These are phyloP conservation scores for Aspergillus asperescens DNA, from an alignment of 495 filamentous ascomycete species.

Conservation along the genomic window DNA sequence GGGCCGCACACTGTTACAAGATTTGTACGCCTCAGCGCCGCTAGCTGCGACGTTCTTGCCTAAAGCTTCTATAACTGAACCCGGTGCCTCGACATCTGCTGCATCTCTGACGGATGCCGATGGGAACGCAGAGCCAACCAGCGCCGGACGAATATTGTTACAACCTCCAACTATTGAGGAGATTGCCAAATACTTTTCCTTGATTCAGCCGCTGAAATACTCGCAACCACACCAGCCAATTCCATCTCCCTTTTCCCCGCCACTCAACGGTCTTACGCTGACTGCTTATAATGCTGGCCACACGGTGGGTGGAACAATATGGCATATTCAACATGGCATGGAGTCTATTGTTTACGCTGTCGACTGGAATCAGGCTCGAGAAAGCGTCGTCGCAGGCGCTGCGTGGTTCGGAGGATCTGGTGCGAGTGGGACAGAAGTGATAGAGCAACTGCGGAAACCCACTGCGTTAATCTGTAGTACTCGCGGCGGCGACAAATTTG, in stretches of 20 bases:
- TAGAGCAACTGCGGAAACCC: conserved; percentile 86
- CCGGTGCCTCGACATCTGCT: conserved; percentile 48
- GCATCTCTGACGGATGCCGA: conserved; percentile 23
- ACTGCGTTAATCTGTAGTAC: conserved; percentile 90
- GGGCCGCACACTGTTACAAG: conserved; percentile 83
- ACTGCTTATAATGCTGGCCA: conserved; percentile 97
- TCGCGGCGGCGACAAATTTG: conserved; percentile 67
- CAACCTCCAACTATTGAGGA: conserved; percentile 79
- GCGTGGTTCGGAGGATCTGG: conserved; percentile 85
- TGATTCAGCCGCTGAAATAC: conserved; percentile 94
- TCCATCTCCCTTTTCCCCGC: conserved; percentile 78
- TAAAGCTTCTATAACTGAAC: conserved; percentile 60
- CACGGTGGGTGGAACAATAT: conserved; percentile 93
- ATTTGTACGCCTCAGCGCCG: conserved; percentile 87
- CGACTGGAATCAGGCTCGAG: conserved; percentile 93
- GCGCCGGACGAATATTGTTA: conserved; percentile 56
- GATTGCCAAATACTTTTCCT: conserved; percentile 83
- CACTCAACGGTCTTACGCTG: conserved; percentile 85
- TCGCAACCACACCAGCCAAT: conserved; percentile 89
- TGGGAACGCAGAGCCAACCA: conserved; percentile 22
- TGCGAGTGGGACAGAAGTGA: conserved; percentile 78
- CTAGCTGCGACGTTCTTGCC: conserved; percentile 77
- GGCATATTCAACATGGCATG: conserved; percentile 95
- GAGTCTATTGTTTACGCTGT: conserved; percentile 97
- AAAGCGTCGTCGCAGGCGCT: conserved; percentile 88